Evolutionary conservation across 2,329 filamentous ascomycete genomes (phyloP), one percentile per base, ranked within the genome.

Genomic region (Exophiala sideris): DNA sequence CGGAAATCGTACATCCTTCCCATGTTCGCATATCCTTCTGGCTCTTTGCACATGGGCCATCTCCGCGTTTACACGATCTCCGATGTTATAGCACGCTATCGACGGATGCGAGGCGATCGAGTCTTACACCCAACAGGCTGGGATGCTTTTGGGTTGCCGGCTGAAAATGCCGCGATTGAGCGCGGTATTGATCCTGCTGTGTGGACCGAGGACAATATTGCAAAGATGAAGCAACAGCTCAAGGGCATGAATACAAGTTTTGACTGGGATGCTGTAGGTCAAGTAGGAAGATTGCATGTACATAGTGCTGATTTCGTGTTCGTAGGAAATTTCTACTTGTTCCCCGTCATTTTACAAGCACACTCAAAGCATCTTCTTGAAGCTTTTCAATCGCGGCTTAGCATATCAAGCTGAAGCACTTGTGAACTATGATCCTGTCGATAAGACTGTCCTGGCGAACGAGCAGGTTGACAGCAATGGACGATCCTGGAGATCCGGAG

Each of bases 1-100:
- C 71, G 61, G 14, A 78, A 75, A 56, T 74, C 72, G 24, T 95
- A 92, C 68, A 83, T 95, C 58, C 77, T 95, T 50, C 86, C 91
- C 61, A 96, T 96, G 91, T 95, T 95, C 67, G 91, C 91, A 0
- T 96, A 96, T 68, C 91, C 91, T 1, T 95, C 91, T 0, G 91
- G 91, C 29, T 85, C 84, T 29, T 79, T 96, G 24, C 91, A 96
- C 69, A 83, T 95, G 57, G 91, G 91, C 11, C 91, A 96, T 69
- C 76, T 95, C 36, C 85, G 91, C 44, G 89, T 95, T 46, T 96
- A 95, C 74, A 89, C 90, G 35, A 94, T 96, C 60, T 89, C 90
- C 57, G 91, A 96, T 73, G 87, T 91, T 8, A 74, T 95, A 48
- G 84, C 89, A 11, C 82, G 91, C 50, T 95, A 86, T 67, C 83